Evolutionary conservation across 768 basidiomycete genomes (phyloP).

Genomic region (Termitomyces heimii): DNA sequence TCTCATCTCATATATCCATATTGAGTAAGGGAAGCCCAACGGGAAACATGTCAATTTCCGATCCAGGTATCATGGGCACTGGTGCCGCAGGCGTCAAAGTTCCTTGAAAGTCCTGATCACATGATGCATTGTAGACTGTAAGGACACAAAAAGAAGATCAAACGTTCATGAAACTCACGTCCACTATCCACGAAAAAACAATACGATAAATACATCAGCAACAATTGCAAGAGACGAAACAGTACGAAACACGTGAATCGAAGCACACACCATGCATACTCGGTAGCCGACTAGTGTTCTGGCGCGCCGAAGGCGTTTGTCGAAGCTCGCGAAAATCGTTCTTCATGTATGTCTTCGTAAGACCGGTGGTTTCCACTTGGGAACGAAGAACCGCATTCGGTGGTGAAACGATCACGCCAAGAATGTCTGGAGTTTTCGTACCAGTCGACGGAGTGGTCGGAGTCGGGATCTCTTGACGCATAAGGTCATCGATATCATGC

Average conservation of each 20-base stretch:
- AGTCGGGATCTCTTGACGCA: constrained; percentile 25
- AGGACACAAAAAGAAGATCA: constrained; percentile 15
- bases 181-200: constrained; percentile 21
- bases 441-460: constrained; percentile 46
- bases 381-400: constrained; percentile 59
- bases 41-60: constrained; percentile 8
- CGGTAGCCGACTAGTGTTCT: constrained; percentile 83
- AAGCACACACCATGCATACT: constrained; percentile 67
- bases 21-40: constrained; percentile 7
- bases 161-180: constrained; percentile 34
- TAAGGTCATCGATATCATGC: constrained; percentile 39
- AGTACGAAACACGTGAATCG: background rate
- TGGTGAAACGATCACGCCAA: constrained; percentile 57
- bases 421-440: constrained; percentile 38
- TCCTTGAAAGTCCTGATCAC: constrained; percentile 11
- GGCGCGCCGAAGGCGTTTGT: constrained; percentile 58
- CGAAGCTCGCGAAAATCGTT: constrained; percentile 81
- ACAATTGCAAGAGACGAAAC: background rate
- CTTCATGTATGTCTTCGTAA: constrained; percentile 76
- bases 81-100: constrained; percentile 1
- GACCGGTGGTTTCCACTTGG: constrained; percentile 53
- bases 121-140: background rate
- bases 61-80: constrained; percentile 3
- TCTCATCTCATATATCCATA: constrained; percentile 5
- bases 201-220: background rate